A percentile compares a stretch with the other conserved stretches of the same genome.
These are phyloP conservation scores for Cordyceps militaris DNA, from an alignment of 2,329 filamentous ascomycete genomes.

Conservation along the genomic window DNA sequence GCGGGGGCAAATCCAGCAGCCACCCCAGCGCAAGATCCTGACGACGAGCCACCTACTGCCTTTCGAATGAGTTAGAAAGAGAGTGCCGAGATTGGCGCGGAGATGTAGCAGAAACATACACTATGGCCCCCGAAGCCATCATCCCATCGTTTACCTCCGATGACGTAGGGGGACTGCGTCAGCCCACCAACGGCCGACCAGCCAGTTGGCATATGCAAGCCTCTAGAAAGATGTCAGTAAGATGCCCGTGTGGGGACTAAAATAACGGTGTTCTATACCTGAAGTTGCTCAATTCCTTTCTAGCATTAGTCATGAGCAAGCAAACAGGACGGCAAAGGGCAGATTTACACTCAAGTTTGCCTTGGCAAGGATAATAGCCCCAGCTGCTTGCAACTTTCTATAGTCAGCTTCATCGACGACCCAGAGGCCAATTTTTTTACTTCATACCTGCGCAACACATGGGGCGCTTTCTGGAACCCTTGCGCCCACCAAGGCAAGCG, in stretches of 20 bases:
- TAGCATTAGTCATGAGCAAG: not conserved
- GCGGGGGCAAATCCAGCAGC: not conserved
- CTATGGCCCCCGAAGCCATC: not conserved
- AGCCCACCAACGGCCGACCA: not conserved
- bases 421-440: not conserved
- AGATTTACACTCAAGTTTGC: not conserved
- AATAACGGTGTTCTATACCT: not conserved
- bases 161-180: not conserved
- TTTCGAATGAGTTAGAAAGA: not conserved
- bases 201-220: not conserved
- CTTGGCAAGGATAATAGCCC: not conserved
- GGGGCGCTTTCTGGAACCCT: not conserved
- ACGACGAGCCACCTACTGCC: not conserved
- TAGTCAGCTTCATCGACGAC: not conserved
- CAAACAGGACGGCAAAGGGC: not conserved
- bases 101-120: not conserved
- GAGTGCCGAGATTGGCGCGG: too few relatives aligned
- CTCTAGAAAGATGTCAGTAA: not conserved
- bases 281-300: not conserved
- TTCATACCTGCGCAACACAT: not conserved
- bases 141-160: not conserved
- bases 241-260: not conserved
- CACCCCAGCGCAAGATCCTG: not conserved
- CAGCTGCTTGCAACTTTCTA: not conserved
- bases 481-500: not conserved